phyloP scores from a whole-genome alignment of 2,329 filamentous ascomycete genomes.

The Capronia epimyces region DNA sequence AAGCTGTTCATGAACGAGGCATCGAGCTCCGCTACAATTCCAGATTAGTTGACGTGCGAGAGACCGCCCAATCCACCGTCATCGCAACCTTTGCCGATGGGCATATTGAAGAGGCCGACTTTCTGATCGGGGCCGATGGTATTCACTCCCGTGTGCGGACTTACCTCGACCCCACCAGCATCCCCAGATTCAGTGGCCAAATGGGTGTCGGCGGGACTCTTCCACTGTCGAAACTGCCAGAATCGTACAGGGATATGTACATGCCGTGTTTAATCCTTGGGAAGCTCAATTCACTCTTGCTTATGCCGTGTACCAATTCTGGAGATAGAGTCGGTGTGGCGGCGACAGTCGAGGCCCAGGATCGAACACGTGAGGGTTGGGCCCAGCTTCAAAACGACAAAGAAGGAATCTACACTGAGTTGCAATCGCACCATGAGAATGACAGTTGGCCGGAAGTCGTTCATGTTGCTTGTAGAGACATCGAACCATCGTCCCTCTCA shows the following conservation, averaged over 20 bases:
- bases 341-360: constrained; percentile 18
- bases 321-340: constrained; percentile 14
- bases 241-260: constrained; percentile 5
- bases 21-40: constrained; percentile 18
- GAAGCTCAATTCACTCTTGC: constrained; percentile 19
- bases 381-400: constrained; percentile 19
- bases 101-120: constrained; percentile 21
- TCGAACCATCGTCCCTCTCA: constrained; percentile 15
- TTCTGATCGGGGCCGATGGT: constrained; percentile 30
- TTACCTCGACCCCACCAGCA: constrained; percentile 10
- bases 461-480: constrained; percentile 13
- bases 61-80: constrained; percentile 11
- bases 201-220: constrained; percentile 21
- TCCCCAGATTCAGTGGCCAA: constrained; percentile 23
- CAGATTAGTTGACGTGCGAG: constrained; percentile 14
- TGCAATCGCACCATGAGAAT: constrained; percentile 14
- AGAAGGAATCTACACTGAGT: constrained; percentile 9
- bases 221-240: constrained; percentile 2
- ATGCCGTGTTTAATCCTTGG: constrained; percentile 24
- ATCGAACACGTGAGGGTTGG: constrained; percentile 25
- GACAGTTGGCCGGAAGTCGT: constrained; percentile 20
- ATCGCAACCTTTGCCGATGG: constrained; percentile 18
- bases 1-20: constrained; percentile 8
- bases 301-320: constrained; percentile 16
- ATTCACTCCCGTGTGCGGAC: constrained; percentile 28